Evolutionary conservation across 140 eudicot genomes (phyloP).

Genomic region (Flaveria floridana): DNA sequence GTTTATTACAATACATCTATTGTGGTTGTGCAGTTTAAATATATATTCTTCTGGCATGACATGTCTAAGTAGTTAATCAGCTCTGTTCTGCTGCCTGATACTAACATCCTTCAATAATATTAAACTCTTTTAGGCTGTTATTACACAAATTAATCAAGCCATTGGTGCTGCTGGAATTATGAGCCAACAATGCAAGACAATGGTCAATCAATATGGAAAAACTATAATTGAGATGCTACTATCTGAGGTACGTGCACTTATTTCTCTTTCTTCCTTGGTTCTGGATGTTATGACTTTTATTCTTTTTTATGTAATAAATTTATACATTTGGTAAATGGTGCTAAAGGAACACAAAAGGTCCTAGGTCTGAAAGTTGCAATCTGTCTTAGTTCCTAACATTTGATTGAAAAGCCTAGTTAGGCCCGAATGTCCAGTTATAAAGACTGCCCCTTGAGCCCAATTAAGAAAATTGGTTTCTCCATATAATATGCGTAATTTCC

Average conservation of each 20-base stretch:
- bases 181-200: conserved; percentile 82
- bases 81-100: neutral
- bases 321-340: conserved; percentile 2
- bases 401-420: neutral
- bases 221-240: conserved; percentile 63
- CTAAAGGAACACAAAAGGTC: conserved; percentile 4
- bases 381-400: neutral
- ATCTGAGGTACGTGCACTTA: conserved; percentile 46
- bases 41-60: neutral
- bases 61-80: conserved; percentile 5
- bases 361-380: neutral
- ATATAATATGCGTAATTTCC: neutral
- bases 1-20: neutral
- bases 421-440: neutral
- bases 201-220: conserved; percentile 69
- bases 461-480: neutral
- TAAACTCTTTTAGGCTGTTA: conserved; percentile 48
- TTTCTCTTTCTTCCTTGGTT: conserved; percentile 14
- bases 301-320: conserved; percentile 4
- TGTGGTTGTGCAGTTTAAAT: neutral
- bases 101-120: neutral
- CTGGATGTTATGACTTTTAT: conserved; percentile 12
- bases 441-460: neutral
- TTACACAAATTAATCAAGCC: conserved; percentile 75
- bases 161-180: conserved; percentile 91